A percentile compares a stretch with the other conserved stretches of the same genome.
Evolutionary conservation across 176 grass and related monocot species (phyloP).

Genomic region (Tillandsia fasciculata): DNA sequence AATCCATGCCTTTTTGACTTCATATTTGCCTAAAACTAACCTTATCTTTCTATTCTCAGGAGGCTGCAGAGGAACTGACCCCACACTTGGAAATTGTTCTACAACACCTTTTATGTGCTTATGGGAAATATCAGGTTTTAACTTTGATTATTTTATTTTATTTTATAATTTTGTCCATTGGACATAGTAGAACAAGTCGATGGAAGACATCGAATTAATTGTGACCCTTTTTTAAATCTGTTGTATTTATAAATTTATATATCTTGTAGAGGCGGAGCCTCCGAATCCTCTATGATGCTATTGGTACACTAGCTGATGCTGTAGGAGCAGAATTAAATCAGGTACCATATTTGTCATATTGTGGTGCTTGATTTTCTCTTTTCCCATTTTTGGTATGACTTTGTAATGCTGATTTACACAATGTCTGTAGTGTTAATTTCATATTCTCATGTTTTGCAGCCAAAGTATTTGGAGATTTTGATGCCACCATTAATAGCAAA

Average conservation of each 20-base stretch:
- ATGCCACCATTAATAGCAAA: conserved; percentile 91
- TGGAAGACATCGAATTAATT: background rate
- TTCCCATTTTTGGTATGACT: background rate
- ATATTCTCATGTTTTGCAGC: conserved; percentile 34
- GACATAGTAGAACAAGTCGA: conserved; percentile 2
- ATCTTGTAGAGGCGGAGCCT: conserved; percentile 69
- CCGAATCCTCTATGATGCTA: conserved; percentile 92
- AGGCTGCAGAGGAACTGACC: conserved; percentile 77
- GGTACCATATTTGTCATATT: conserved; percentile 36
- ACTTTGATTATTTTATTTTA: conserved; percentile 21
- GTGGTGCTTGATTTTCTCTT: conserved; percentile 16
- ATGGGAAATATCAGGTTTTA: conserved; percentile 97
- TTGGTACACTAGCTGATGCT: conserved; percentile 98
- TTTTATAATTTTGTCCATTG: conserved; percentile 5
- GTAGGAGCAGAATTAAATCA: conserved; percentile 91
- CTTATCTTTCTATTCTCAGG: conserved; percentile 38
- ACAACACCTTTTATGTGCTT: conserved; percentile 91
- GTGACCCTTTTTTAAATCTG: conserved; percentile 17
- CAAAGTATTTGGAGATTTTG: conserved; percentile 90
- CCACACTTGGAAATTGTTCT: conserved; percentile 76
- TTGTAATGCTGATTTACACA: conserved; percentile 8
- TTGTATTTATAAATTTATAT: conserved; percentile 16
- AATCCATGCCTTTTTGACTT: too few species aligned
- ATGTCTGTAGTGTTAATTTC: background rate
- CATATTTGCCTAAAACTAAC: background rate